Percentiles rank a stretch among this genome's conserved stretches.
phyloP scores from a whole-genome alignment of 345 rosid genomes.

The Cardamine resedifolia region DNA sequence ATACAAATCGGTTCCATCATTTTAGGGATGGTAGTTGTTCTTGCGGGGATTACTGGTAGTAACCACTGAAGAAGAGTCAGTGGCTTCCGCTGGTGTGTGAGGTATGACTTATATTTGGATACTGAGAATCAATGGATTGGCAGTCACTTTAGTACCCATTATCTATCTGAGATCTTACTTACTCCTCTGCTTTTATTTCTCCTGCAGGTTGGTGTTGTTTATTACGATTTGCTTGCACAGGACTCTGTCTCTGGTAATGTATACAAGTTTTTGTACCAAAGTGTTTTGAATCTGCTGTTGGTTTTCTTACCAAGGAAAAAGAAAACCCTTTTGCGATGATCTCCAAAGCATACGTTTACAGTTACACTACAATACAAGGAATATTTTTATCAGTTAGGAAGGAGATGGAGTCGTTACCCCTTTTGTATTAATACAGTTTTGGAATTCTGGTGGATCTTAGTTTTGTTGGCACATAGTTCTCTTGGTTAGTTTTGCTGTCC shows the following conservation, averaged over 20 bases:
- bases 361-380: neutral
- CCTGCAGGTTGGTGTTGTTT: constrained; percentile 91
- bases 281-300: too few species aligned
- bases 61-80: constrained; percentile 9
- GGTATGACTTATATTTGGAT: neutral
- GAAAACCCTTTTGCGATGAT: neutral
- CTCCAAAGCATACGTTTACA: neutral
- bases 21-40: constrained; percentile 59
- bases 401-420: neutral
- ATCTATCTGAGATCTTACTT: neutral
- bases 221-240: constrained; percentile 82
- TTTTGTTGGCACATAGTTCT: neutral
- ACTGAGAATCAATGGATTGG: neutral
- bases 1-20: constrained; percentile 70
- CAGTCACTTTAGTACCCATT: neutral
- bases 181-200: constrained; percentile 1
- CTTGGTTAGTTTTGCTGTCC: neutral
- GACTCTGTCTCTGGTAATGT: constrained; percentile 79
- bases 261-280: neutral
- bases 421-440: neutral
- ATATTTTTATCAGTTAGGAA: neutral
- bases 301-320: too few species aligned
- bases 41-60: constrained; percentile 67
- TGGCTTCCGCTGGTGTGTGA: constrained; percentile 1
- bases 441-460: neutral